Evolutionary conservation across 2,329 filamentous ascomycete genomes (phyloP).

Genomic region (Lasiodiplodia hormozganensis): DNA sequence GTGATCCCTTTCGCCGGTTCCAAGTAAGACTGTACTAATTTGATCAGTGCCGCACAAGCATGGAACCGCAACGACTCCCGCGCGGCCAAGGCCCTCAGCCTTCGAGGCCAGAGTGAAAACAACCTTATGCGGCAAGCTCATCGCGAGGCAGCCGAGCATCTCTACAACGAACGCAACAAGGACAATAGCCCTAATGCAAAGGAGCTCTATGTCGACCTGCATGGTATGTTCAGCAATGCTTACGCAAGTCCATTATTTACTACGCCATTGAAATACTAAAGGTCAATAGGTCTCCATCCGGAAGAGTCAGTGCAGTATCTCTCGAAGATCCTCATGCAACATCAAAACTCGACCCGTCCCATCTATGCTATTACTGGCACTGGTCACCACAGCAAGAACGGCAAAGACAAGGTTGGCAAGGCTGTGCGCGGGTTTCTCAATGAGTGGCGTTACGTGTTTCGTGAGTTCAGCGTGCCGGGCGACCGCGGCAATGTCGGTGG

Average conservation of each 20-base stretch:
- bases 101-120: constrained; percentile 95
- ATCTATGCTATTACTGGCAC: constrained; percentile 97
- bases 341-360: constrained; percentile 72
- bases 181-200: constrained; percentile 60
- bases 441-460: constrained; percentile 94
- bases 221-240: constrained; percentile 59
- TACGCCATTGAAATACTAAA: background rate
- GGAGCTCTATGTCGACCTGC: constrained; percentile 93
- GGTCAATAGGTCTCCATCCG: constrained; percentile 76
- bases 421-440: constrained; percentile 89
- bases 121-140: constrained; percentile 97
- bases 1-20: constrained; percentile 29
- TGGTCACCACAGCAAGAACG: constrained; percentile 97
- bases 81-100: constrained; percentile 90
- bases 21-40: background rate
- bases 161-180: constrained; percentile 94
- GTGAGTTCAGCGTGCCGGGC: constrained; percentile 96
- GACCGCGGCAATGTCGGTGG: constrained; percentile 82
- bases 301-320: constrained; percentile 97
- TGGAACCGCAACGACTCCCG: constrained; percentile 98
- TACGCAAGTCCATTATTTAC: background rate
- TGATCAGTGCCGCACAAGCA: constrained; percentile 83
- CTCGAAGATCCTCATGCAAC: constrained; percentile 84
- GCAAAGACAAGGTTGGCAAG: constrained; percentile 98
- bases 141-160: constrained; percentile 85